A percentile compares a stretch with the other conserved stretches of the same genome.
These are phyloP conservation scores for Talaromyces sp. DNA, from an alignment of 2,329 filamentous ascomycete species.

Conservation along the genomic window DNA sequence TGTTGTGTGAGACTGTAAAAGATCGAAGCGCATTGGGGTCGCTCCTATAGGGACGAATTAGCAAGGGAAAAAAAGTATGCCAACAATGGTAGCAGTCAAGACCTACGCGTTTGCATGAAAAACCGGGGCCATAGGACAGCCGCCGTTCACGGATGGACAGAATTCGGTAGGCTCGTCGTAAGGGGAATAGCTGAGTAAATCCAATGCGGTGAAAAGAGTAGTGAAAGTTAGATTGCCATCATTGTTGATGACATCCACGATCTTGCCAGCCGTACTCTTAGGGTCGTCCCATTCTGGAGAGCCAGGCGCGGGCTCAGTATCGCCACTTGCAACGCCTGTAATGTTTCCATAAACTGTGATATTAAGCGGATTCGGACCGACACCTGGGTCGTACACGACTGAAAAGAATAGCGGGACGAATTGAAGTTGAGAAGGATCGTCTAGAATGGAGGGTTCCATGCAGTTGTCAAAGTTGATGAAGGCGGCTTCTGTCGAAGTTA, in stretches of 20 bases:
- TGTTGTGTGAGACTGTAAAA: constrained; percentile 67
- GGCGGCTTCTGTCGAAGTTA: constrained; percentile 52
- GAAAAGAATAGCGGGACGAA: constrained; percentile 72
- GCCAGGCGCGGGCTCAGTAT: constrained; percentile 55
- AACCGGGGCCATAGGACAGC: constrained; percentile 70
- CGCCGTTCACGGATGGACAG: constrained; percentile 58
- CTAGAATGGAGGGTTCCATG: constrained; percentile 55
- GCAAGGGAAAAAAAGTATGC: not conserved
- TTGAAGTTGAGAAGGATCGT: constrained; percentile 61
- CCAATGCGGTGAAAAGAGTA: constrained; percentile 66
- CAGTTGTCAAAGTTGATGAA: constrained; percentile 82
- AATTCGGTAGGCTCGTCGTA: constrained; percentile 58
- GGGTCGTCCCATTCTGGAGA: constrained; percentile 60
- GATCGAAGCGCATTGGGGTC: constrained; percentile 57
- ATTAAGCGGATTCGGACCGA: constrained; percentile 60
- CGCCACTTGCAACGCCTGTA: constrained; percentile 60
- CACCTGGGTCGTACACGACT: constrained; percentile 63
- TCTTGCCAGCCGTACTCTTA: constrained; percentile 67
- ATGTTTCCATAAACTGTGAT: constrained; percentile 90
- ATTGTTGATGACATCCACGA: constrained; percentile 57
- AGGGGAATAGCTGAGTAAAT: constrained; percentile 73
- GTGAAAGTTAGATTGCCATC: constrained; percentile 54
- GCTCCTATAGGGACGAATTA: constrained; percentile 25
- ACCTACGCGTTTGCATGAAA: constrained; percentile 56
- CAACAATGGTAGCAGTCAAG: constrained; percentile 1